Conservation (phyloP, 2,329 filamentous ascomycete genomes). For the Diaporthe ilicicola region DNA sequence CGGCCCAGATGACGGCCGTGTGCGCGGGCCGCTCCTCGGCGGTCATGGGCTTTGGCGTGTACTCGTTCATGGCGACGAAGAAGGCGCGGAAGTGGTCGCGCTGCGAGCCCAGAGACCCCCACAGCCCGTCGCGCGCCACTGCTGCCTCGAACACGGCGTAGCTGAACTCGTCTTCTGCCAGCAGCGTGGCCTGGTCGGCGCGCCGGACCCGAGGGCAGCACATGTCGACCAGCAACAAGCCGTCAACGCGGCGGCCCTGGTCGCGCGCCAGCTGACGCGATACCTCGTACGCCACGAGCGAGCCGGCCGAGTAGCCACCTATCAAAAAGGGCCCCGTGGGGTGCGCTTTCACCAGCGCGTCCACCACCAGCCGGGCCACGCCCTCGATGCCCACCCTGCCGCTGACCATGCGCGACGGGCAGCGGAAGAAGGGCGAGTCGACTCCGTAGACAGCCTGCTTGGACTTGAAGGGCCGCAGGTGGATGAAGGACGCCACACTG, state of each 20-base stretch:
- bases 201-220: conserved; percentile 30
- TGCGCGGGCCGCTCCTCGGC: conserved; percentile 12
- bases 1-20: conserved; percentile 27
- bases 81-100: conserved; percentile 30
- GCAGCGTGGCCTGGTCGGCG: not conserved
- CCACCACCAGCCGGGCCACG: conserved; percentile 34
- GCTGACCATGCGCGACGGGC: conserved; percentile 32
- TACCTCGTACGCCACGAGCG: conserved; percentile 39
- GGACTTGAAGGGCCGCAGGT: conserved; percentile 38
- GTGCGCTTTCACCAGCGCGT: conserved; percentile 36
- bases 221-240: conserved; percentile 39
- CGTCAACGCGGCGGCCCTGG: conserved; percentile 34
- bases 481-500: conserved; percentile 39
- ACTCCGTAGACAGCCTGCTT: conserved; percentile 39
- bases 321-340: conserved; percentile 39
- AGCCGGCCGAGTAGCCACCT: conserved; percentile 39
- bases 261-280: conserved; percentile 35
- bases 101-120: conserved; percentile 23
- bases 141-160: conserved; percentile 9
- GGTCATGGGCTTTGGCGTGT: conserved; percentile 23
- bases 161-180: conserved; percentile 28
- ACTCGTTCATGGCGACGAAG: conserved; percentile 31
- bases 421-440: conserved; percentile 41
- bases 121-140: not conserved
- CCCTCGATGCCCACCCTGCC: conserved; percentile 35